Conservation (phyloP, 352 stramenopile species). For the Phytophthora citricola region DNA sequence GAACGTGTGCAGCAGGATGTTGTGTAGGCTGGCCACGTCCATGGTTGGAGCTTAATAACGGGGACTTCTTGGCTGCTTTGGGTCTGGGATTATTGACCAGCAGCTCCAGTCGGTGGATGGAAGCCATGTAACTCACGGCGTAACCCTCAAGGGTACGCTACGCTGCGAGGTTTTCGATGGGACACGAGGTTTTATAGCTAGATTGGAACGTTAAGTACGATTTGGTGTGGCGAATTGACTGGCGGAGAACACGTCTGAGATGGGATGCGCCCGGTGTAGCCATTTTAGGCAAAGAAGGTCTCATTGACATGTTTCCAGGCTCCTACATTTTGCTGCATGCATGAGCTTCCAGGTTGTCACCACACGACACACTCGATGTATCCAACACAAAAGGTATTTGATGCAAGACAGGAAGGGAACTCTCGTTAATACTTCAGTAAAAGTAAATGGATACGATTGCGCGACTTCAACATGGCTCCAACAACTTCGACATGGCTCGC, state of each 20-base stretch:
- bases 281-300: slow-evolving; percentile 6
- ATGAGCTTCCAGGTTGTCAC: no score
- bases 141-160: slow-evolving; percentile 16
- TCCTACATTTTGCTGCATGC: no score
- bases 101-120: slow-evolving; percentile 33
- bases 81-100: slow-evolving; percentile 27
- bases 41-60: slow-evolving; percentile 49
- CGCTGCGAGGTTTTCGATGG: slow-evolving; percentile 19
- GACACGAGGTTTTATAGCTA: slow-evolving; percentile 15
- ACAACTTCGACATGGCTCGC: no score
- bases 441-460: no score
- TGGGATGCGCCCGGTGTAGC: slow-evolving; percentile 1
- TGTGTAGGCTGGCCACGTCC: slow-evolving; percentile 90
- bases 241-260: slow-evolving; percentile 32
- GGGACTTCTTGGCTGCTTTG: slow-evolving; percentile 21
- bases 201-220: slow-evolving; percentile 8
- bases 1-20: slow-evolving; percentile 90
- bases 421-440: no score
- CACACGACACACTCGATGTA: no score
- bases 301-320: no score
- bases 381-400: no score
- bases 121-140: slow-evolving; percentile 29
- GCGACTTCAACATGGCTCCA: no score
- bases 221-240: slow-evolving; percentile 29
- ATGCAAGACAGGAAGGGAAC: no score